Base-by-base conservation (phyloP, 2,329 filamentous ascomycete genomes). In the Aureobasidium musti region DNA sequence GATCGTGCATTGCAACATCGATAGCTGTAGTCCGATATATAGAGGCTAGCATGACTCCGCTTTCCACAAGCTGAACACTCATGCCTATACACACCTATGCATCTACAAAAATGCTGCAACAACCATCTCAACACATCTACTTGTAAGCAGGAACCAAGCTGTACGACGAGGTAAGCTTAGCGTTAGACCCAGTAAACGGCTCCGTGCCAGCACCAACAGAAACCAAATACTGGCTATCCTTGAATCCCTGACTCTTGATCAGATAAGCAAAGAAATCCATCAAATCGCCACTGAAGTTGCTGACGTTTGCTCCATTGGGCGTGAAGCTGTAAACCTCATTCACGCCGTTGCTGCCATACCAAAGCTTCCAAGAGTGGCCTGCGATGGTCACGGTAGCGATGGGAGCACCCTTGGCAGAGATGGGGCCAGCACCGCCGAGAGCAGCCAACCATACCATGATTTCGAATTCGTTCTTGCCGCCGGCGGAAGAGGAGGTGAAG, bases 401-500 rank as follows among this genome's bases (percentile, higher is more conserved):
- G 6, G 84, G 71, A 39, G 68, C 61, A 21, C 77, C 78, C 60
- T 85, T 85, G 37, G 80, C 86, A 66, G 86, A 86, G 78, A 88
- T 86, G 28, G 85, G 84, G 5, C 85, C 84, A 1, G 84, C 84
- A 60, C 83, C 82, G 30, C 83, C 85, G 52, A 87, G 75, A 35
- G 83, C 84, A 3, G 79, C 82, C 53, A 88, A 79, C 87, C 87
- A 89, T 70, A 89, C 81, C 87, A 89, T 89, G 71, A 89, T 79
- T 76, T 89, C 87, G 72, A 85, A 88, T 71, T 85, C 79, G n/a
- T 80, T 73, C 54, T 70, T 73, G 49, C 78, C 80, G 35, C 76
- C 76, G 1, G 83, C 79, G 21, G 79, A 78, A 49, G 82, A 79
- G 8, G 79, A 78, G 19, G 85, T 86, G 77, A 89, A 89, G 60